Evolutionary conservation across 768 basidiomycete species (phyloP).

Genomic region (Butyriboletus loyo): DNA sequence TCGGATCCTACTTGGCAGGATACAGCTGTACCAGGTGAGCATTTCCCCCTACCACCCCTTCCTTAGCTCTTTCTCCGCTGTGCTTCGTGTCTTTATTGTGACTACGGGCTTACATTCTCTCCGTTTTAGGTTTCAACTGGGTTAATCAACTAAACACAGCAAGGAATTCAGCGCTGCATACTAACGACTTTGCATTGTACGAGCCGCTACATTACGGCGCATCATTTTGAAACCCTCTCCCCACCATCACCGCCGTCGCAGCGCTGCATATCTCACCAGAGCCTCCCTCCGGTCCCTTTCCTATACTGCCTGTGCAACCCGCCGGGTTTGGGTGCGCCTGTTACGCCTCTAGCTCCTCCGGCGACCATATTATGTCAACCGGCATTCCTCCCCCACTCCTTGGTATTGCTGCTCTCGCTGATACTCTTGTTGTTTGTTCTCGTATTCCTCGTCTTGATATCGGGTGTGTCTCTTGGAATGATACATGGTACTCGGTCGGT

Average conservation of each 20-base stretch:
- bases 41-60: not conserved
- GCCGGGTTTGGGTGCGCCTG: not conserved
- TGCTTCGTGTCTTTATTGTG: not conserved
- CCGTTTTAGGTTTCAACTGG: constrained; percentile 34
- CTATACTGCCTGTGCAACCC: not conserved
- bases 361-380: not conserved
- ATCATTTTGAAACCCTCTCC: constrained; percentile 2
- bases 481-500: not conserved
- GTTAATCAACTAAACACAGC: constrained; percentile 28
- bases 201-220: constrained; percentile 17
- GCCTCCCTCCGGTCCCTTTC: not conserved
- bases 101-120: not conserved
- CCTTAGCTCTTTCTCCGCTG: not conserved
- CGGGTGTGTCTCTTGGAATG: not conserved
- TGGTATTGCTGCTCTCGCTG: not conserved
- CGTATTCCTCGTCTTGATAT: not conserved
- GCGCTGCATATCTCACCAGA: not conserved
- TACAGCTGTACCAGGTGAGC: constrained; percentile 52
- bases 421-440: not conserved
- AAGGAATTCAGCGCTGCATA: constrained; percentile 14
- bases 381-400: not conserved
- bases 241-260: not conserved
- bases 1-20: constrained; percentile 57
- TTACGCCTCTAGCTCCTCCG: not conserved
- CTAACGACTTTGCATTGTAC: constrained; percentile 30